phyloP scores from a whole-genome alignment of 1,139 yeast genomes.

The Saccharomyces hybrid region DNA sequence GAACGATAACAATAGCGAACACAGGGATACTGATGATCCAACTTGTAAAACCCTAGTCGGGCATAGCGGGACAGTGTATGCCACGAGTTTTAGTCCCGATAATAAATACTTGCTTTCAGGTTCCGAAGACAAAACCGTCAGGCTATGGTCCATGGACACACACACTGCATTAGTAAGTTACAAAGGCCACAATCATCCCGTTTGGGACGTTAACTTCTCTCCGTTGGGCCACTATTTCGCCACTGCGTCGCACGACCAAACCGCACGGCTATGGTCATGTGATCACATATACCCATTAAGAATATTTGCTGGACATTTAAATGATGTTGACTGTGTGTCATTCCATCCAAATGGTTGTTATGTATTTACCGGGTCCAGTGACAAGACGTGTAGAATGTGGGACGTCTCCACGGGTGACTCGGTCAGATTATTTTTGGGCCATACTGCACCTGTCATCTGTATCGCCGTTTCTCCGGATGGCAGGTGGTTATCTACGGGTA shows the following conservation, averaged over 20 bases:
- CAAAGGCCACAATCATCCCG: conserved; percentile 92
- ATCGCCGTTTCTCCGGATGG: conserved; percentile 95
- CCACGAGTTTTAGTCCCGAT: conserved; percentile 85
- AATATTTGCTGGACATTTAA: conserved; percentile 93
- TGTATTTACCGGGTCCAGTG: conserved; percentile 89
- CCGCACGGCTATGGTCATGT: conserved; percentile 95
- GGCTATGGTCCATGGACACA: conserved; percentile 92
- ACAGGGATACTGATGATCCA: conserved; percentile 14
- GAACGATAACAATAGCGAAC: conserved; percentile 9
- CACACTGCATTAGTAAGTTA: conserved; percentile 85
- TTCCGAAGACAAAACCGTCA: conserved; percentile 85
- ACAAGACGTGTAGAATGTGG: conserved; percentile 97
- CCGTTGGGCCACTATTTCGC: conserved; percentile 97
- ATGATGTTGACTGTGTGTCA: conserved; percentile 90
- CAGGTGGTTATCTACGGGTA: conserved; percentile 91
- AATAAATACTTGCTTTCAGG: conserved; percentile 71
- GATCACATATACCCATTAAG: conserved; percentile 95
- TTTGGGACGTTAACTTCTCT: conserved; percentile 94
- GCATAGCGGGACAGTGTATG: conserved; percentile 91
- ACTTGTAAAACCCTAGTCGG: conserved; percentile 63
- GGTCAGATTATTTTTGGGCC: conserved; percentile 92
- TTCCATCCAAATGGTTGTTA: conserved; percentile 96
- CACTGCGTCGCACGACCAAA: conserved; percentile 94
- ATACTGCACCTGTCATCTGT: conserved; percentile 77
- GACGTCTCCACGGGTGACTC: conserved; percentile 83